phyloP scores from a whole-genome alignment of 164 flowering plant species.

The Malania oleifera region DNA sequence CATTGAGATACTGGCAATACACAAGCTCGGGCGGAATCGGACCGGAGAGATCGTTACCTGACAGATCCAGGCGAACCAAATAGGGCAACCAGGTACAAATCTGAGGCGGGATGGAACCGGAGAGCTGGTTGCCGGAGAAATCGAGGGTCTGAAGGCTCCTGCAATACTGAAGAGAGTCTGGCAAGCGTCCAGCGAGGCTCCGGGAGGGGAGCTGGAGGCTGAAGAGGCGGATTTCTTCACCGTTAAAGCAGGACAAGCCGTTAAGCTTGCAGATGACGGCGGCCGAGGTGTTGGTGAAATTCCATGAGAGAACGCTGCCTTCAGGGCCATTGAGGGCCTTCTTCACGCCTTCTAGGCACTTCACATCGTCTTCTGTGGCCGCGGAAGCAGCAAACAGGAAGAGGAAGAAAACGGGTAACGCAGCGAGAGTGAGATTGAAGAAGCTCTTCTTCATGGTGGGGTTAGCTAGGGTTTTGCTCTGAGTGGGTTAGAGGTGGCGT shows the following conservation, averaged over 20 bases:
- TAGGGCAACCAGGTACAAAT: constrained; percentile 34
- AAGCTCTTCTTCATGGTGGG: neutral
- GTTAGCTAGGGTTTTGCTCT: constrained; percentile 3
- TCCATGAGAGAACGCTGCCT: constrained; percentile 23
- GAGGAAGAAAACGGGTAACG: constrained; percentile 1
- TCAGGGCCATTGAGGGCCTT: constrained; percentile 23
- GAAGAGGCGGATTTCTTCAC: constrained; percentile 26
- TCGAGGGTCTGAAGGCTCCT: constrained; percentile 23
- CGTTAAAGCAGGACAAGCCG: constrained; percentile 43
- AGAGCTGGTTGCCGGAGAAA: constrained; percentile 28
- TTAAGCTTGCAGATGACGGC: constrained; percentile 28
- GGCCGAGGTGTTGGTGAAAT: constrained; percentile 21
- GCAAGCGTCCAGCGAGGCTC: constrained; percentile 23
- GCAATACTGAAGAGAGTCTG: constrained; percentile 27
- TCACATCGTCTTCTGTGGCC: constrained; percentile 30
- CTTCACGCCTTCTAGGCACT: constrained; percentile 29
- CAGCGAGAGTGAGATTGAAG: neutral
- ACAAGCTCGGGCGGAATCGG: constrained; percentile 26
- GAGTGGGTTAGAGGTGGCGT: too few relatives aligned
- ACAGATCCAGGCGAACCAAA: constrained; percentile 30
- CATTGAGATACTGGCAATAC: constrained; percentile 30
- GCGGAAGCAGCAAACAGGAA: neutral
- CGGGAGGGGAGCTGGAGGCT: constrained; percentile 21
- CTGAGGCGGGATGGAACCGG: constrained; percentile 30
- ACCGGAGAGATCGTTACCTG: constrained; percentile 29